phyloP scores from a whole-genome alignment of 306 rosid genomes.

The Lupinus albus region DNA sequence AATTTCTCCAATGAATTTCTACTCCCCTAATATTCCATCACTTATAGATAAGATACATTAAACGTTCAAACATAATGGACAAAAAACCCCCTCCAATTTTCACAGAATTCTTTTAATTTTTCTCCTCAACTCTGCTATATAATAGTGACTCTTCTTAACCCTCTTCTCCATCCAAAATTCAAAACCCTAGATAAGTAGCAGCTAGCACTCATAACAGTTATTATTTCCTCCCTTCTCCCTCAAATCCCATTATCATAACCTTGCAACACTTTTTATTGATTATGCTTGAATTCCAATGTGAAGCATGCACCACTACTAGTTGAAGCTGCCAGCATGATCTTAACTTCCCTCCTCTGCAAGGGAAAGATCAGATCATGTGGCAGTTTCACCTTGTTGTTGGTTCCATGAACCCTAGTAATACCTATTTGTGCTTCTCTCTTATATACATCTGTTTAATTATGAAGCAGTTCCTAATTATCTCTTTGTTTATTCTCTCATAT shows the following conservation, averaged over 20 bases:
- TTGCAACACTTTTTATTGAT: background rate
- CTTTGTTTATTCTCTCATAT: constrained; percentile 18
- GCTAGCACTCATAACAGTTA: background rate
- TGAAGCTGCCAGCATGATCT: constrained; percentile 99
- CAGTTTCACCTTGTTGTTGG: constrained; percentile 95
- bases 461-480: background rate
- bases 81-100: too few relatives aligned
- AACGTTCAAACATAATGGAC: constrained; percentile 4
- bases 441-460: background rate
- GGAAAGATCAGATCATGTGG: constrained; percentile 97
- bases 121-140: constrained; percentile 47
- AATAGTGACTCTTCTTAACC: constrained; percentile 47
- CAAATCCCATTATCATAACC: constrained; percentile 26
- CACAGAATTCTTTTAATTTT: background rate
- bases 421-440: background rate
- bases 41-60: constrained; percentile 43
- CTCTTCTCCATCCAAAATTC: constrained; percentile 46
- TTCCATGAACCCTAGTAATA: constrained; percentile 51
- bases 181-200: constrained; percentile 58
- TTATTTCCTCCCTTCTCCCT: background rate
- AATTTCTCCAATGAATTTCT: constrained; percentile 34
- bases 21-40: constrained; percentile 45
- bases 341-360: constrained; percentile 59
- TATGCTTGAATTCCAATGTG: background rate
- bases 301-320: constrained; percentile 60